Percentiles rank a stretch among this genome's conserved stretches.
Evolutionary conservation across 768 basidiomycete genomes (phyloP).

Genomic region (Russula brevipes): DNA sequence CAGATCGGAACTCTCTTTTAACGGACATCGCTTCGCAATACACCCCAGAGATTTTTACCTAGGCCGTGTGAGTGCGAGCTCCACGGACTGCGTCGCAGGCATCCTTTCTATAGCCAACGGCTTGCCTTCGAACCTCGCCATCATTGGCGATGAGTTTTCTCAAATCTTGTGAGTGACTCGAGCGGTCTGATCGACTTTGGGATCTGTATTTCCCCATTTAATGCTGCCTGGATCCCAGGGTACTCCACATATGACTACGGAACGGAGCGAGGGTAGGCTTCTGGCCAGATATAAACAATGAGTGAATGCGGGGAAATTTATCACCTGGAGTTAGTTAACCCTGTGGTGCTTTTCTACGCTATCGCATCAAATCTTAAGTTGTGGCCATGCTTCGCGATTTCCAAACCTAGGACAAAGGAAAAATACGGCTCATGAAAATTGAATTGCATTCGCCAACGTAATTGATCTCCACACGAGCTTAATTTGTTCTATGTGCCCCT

Average conservation of each 20-base stretch:
- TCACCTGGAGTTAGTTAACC: background rate
- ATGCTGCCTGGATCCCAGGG: conserved; percentile 37
- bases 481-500: background rate
- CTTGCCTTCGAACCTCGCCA: conserved; percentile 49
- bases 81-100: conserved; percentile 52
- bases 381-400: background rate
- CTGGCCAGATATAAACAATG: conserved; percentile 48
- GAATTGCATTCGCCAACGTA: background rate
- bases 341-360: background rate
- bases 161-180: conserved; percentile 52
- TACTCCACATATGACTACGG: conserved; percentile 57
- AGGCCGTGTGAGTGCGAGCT: conserved; percentile 36
- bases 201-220: background rate
- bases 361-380: background rate
- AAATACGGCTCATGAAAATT: background rate
- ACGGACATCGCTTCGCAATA: conserved; percentile 38
- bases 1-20: conserved; percentile 44
- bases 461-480: background rate
- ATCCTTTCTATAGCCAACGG: conserved; percentile 44
- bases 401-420: too few relatives aligned
- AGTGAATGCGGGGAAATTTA: background rate
- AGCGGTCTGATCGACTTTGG: conserved; percentile 2
- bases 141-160: conserved; percentile 62
- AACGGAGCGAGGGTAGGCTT: conserved; percentile 53
- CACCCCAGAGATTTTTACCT: conserved; percentile 52